A percentile compares a stretch with the other conserved stretches of the same genome.
Conservation (phyloP, 495 filamentous ascomycete species). For the Xylona heveae region DNA sequence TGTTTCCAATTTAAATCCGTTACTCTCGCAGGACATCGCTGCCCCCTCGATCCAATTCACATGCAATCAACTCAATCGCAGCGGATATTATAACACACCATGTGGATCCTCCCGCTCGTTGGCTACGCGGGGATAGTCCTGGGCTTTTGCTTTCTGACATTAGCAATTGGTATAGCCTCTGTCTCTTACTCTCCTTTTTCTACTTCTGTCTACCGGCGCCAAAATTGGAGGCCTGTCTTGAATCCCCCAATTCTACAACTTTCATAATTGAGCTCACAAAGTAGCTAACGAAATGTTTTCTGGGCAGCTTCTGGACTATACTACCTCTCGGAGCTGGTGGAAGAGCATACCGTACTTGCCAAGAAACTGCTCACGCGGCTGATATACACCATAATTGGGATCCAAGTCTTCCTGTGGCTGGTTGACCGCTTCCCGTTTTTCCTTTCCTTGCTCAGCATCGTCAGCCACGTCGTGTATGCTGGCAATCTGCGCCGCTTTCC, state of each 20-base stretch:
- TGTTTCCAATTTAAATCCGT: no score
- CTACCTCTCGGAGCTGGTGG: conserved; percentile 93
- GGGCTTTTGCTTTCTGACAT: conserved; percentile 80
- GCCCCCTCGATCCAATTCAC: no score
- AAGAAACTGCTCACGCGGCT: conserved; percentile 64
- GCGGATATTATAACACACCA: no score
- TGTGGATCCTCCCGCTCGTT: conserved; percentile 84
- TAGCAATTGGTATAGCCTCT: conserved; percentile 70
- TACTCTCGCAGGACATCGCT: no score
- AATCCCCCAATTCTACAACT: background rate
- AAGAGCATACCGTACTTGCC: conserved; percentile 86
- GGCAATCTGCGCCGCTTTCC: conserved; percentile 80
- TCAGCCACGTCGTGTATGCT: conserved; percentile 69
- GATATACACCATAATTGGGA: conserved; percentile 62
- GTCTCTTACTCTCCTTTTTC: conserved; percentile 1
- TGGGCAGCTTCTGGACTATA: conserved; percentile 84
- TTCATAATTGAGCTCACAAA: background rate
- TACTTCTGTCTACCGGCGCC: no score
- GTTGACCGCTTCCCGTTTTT: conserved; percentile 68
- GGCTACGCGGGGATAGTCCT: conserved; percentile 75
- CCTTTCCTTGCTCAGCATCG: conserved; percentile 52
- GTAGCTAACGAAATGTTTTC: conserved; percentile 6
- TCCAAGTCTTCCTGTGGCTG: conserved; percentile 47
- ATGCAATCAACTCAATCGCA: no score
- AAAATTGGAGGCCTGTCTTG: no score